Base-by-base conservation (phyloP, 306 rosid genomes). In the Cyclanthera cordifolia region DNA sequence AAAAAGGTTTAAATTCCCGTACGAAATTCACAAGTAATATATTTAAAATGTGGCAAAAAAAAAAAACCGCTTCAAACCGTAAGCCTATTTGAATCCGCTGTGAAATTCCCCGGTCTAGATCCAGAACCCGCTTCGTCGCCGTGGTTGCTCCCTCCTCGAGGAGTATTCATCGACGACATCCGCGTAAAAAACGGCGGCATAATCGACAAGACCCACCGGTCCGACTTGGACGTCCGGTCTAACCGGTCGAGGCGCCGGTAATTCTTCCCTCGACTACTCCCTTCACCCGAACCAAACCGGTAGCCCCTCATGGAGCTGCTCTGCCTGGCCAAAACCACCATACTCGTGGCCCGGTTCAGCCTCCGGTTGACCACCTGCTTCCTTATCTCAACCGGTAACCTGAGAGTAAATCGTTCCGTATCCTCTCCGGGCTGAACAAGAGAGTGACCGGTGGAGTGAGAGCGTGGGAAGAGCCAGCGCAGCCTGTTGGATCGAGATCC, bases 391-490 rank as follows among this genome's bases (percentile, higher is more conserved):
- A 74, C 53, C 16, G 99, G 99, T 10, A 93, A 54, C 30, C 78
- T 79, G 78, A 93, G 45, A 55, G 99, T 93, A 82, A 87, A 93
- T 81, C 96, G 86, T 46, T 87, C 94, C 3, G 86, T 86, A 67
- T 82, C 82, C 32, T 93, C 94, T 0, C 89, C 89, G 43, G 94
- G 96, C 53, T 77, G 96, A 10, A 87, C 45, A 72, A 85, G 1
- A 0, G 97, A 89, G 63, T 93, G 98, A 0, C 98, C 99, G n/a
- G 96, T 90, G 54, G 99, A 83, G 78, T 90, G 94, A 0, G 99
- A 93, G 52, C 95, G 79, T 0, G 95, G 82, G 34, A 86, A 93
- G 4, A 79, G 15, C 72, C 77, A 51, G 7, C 71, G 68, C 2
- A 70, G 11, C 63, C 83, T 25, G 79, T 27, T 78, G 39, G 85